Evolutionary conservation across 495 filamentous ascomycete genomes (phyloP).

Genomic region (Podospora pseudopauciseta): DNA sequence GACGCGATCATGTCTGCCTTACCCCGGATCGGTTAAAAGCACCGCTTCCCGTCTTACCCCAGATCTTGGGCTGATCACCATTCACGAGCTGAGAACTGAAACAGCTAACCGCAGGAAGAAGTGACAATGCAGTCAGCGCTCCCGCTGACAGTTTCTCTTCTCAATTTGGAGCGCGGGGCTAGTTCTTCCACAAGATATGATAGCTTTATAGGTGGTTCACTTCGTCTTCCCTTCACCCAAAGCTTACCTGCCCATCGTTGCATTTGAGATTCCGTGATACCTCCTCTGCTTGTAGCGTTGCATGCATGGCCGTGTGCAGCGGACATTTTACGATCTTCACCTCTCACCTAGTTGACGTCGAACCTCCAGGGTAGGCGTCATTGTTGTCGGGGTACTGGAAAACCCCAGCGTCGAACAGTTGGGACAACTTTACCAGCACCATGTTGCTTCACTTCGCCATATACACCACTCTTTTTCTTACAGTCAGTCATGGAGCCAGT

Average conservation of each 20-base stretch:
- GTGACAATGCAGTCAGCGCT: background rate
- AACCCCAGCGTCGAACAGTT: background rate
- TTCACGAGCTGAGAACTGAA: background rate
- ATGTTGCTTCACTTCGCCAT: constrained; percentile 3
- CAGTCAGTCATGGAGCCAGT: constrained; percentile 13
- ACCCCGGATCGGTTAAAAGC: constrained; percentile 35
- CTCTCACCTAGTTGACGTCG: background rate
- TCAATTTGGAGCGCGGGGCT: background rate
- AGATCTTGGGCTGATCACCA: constrained; percentile 4
- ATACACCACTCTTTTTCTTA: constrained; percentile 11
- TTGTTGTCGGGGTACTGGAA: background rate
- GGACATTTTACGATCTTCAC: background rate
- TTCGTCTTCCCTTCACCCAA: background rate
- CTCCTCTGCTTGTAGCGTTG: background rate
- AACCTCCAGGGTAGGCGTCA: background rate
- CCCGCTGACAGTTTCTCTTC: background rate
- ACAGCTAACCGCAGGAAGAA: constrained; percentile 16
- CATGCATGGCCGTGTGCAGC: constrained; percentile 4
- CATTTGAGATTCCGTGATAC: background rate
- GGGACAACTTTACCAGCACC: constrained; percentile 12
- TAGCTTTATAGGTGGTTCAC: background rate
- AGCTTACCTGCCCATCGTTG: background rate
- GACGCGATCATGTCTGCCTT: constrained; percentile 23
- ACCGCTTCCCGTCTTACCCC: constrained; percentile 6
- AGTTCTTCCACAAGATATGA: background rate